Conservation (phyloP, 352 stramenopile genomes). For the Bremia lactucae region DNA sequence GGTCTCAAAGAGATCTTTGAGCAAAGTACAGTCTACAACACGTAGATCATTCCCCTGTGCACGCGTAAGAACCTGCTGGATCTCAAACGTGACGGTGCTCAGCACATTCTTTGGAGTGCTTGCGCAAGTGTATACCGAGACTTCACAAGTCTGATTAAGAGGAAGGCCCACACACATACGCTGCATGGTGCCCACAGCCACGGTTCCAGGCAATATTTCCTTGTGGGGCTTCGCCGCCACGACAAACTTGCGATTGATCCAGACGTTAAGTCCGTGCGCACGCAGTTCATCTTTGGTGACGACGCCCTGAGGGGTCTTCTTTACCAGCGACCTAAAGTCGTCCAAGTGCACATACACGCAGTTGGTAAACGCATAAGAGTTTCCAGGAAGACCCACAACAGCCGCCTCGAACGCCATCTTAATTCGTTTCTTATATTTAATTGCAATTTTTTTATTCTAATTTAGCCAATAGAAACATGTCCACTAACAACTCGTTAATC, state of each 20-base stretch:
- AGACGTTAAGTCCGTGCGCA: constrained; percentile 67
- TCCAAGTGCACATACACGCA: constrained; percentile 67
- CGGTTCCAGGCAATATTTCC: constrained; percentile 37
- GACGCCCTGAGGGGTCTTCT: constrained; percentile 44
- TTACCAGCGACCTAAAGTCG: constrained; percentile 63
- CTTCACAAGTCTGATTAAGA: constrained; percentile 48
- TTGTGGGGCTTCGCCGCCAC: constrained; percentile 68
- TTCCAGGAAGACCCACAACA: constrained; percentile 58
- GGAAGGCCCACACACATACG: constrained; percentile 66
- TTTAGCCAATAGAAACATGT: constrained; percentile 9
- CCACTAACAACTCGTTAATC: constrained; percentile 22
- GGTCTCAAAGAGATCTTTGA: constrained; percentile 60
- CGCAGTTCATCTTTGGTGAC: constrained; percentile 62
- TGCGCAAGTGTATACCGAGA: constrained; percentile 52
- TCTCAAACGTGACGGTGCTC: constrained; percentile 70
- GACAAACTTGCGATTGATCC: constrained; percentile 76
- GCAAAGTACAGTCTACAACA: constrained; percentile 58
- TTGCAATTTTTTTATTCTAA: constrained; percentile 2
- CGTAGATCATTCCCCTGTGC: constrained; percentile 44
- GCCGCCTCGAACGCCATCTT: constrained; percentile 47
- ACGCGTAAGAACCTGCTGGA: constrained; percentile 67
- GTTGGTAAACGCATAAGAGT: constrained; percentile 79
- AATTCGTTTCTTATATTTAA: constrained; percentile 2
- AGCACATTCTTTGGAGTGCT: constrained; percentile 31
- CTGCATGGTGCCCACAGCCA: constrained; percentile 71